These are phyloP conservation scores for Leccinellum luteum DNA, from an alignment of 768 basidiomycete species.

Conservation along the genomic window DNA sequence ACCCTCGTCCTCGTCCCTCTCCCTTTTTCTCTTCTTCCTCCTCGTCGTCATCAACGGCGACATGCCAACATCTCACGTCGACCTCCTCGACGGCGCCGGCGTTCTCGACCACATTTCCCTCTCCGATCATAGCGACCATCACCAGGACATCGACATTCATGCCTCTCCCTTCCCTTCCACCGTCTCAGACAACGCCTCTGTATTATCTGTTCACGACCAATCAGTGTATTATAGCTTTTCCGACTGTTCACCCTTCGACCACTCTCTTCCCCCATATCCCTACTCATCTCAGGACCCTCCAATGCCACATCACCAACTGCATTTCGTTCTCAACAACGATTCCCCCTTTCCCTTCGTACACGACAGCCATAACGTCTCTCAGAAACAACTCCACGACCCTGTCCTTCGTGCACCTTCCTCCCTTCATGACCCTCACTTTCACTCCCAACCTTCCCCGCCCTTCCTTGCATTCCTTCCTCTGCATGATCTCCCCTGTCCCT, in stretches of 20 bases:
- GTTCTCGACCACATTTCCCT: constrained; percentile 19
- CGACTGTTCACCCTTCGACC: constrained; percentile 23
- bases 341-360: constrained; percentile 17
- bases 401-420: constrained; percentile 14
- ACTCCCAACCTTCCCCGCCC: constrained; percentile 23
- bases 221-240: constrained; percentile 34
- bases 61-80: constrained; percentile 23
- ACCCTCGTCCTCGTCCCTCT: constrained; percentile 17
- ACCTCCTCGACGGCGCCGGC: constrained; percentile 18
- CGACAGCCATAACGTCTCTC: constrained; percentile 23
- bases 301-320: constrained; percentile 27
- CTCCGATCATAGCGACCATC: constrained; percentile 23
- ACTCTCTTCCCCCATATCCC: constrained; percentile 19
- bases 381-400: constrained; percentile 31
- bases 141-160: constrained; percentile 35
- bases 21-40: background rate
- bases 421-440: constrained; percentile 29
- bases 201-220: constrained; percentile 34
- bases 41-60: constrained; percentile 6
- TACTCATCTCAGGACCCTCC: constrained; percentile 28
- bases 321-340: constrained; percentile 26
- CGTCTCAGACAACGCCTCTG: constrained; percentile 23
- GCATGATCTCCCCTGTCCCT: constrained; percentile 24
- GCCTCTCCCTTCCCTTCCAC: constrained; percentile 17
- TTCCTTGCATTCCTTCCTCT: constrained; percentile 26